phyloP scores from a whole-genome alignment of 2,329 filamentous ascomycete genomes.

The Aspergillus sp. region DNA sequence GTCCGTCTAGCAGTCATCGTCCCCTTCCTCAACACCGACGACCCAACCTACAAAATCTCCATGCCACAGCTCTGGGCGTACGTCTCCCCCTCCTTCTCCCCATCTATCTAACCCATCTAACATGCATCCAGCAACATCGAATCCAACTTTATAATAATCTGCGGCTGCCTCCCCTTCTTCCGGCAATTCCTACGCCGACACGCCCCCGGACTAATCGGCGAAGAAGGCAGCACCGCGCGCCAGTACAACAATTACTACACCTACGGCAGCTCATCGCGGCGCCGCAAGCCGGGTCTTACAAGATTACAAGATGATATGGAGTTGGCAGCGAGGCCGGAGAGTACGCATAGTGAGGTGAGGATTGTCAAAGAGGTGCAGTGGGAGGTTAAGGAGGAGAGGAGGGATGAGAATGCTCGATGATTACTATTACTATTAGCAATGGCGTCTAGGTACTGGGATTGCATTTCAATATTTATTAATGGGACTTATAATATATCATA shows the following conservation, averaged over 20 bases:
- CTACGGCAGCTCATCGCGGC: slow-evolving; percentile 2
- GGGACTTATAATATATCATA: too few relatives aligned
- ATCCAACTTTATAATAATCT: slow-evolving; percentile 21
- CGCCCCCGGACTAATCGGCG: slow-evolving; percentile 13
- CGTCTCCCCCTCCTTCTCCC: neutral
- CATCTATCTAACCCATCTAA: neutral
- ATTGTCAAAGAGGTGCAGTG: slow-evolving; percentile 17
- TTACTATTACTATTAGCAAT: too few relatives aligned
- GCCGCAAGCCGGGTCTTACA: slow-evolving; percentile 7
- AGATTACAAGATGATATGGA: slow-evolving; percentile 12
- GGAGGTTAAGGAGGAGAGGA: slow-evolving; percentile 11
- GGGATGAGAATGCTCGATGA: neutral
- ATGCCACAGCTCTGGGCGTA: slow-evolving; percentile 13
- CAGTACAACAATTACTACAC: slow-evolving; percentile 8
- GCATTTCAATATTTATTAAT: too few relatives aligned
- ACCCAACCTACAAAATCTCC: slow-evolving; percentile 9
- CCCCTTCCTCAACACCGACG: slow-evolving; percentile 6
- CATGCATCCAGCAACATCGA: slow-evolving; percentile 14
- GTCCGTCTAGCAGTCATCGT: slow-evolving; percentile 14
- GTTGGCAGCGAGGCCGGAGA: slow-evolving; percentile 9
- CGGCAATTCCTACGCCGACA: slow-evolving; percentile 19
- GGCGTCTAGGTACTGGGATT: too few relatives aligned
- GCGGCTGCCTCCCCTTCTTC: slow-evolving; percentile 17
- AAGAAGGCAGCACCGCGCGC: slow-evolving; percentile 7
- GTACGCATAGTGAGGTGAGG: slow-evolving; percentile 2